phyloP scores from a whole-genome alignment of 164 flowering plant genomes.

The Vitis rupestris region DNA sequence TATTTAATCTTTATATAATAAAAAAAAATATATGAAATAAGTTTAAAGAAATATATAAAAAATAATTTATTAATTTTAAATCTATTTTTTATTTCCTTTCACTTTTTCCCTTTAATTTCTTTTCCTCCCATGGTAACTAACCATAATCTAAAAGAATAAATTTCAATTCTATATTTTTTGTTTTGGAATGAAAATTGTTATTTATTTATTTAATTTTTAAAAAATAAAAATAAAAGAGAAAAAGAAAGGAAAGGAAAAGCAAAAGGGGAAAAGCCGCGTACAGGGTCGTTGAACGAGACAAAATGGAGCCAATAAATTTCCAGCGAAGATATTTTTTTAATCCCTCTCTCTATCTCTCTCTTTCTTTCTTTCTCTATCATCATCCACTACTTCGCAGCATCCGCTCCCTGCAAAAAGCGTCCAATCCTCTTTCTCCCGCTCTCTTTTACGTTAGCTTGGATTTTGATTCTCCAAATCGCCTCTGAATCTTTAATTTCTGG shows the following conservation, averaged over 20 bases:
- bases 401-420: slow-evolving; percentile 15
- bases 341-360: background rate
- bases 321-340: slow-evolving; percentile 9
- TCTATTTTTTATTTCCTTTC: no score
- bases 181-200: no score
- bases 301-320: background rate
- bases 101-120: no score
- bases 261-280: slow-evolving; percentile 8
- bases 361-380: background rate
- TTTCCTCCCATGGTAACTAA: no score
- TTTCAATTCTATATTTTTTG: no score
- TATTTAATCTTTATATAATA: no score
- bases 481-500: background rate
- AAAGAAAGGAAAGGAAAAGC: background rate
- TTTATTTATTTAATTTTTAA: no score
- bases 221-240: background rate
- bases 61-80: no score
- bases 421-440: background rate
- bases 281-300: slow-evolving; percentile 10
- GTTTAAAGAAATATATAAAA: no score
- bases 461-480: background rate
- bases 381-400: slow-evolving; percentile 17
- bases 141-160: no score
- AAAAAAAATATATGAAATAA: no score
- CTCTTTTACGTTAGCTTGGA: background rate